Evolutionary conservation across 768 basidiomycete genomes (phyloP).

Genomic region (Russula earlei): DNA sequence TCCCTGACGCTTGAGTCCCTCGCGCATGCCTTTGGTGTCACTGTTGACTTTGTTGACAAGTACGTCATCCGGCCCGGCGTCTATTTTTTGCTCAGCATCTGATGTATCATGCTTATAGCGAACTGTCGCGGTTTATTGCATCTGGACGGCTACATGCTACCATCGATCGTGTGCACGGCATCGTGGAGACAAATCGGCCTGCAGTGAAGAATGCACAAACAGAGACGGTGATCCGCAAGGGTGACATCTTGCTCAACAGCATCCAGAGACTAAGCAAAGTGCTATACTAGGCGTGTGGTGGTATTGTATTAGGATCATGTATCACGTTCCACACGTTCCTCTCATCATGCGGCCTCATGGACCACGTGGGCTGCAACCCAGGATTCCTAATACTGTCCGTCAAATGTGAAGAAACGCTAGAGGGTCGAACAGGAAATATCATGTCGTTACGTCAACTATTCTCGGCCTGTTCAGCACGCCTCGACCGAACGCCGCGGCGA

Average conservation of each 20-base stretch:
- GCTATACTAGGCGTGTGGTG: conserved; percentile 35
- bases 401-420: background rate
- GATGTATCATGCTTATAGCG: conserved; percentile 35
- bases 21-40: conserved; percentile 81
- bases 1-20: conserved; percentile 85
- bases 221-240: conserved; percentile 87
- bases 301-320: conserved; percentile 1
- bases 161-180: conserved; percentile 91
- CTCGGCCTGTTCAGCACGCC: conserved; percentile 41
- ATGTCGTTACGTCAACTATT: conserved; percentile 16
- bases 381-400: too few species aligned
- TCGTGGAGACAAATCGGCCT: conserved; percentile 84
- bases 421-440: background rate
- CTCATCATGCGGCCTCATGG: too few species aligned
- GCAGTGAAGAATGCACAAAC: conserved; percentile 78
- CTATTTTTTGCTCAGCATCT: background rate
- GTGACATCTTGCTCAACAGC: conserved; percentile 79
- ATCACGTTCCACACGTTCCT: background rate
- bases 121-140: conserved; percentile 88
- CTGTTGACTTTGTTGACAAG: conserved; percentile 80
- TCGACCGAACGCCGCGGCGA: conserved; percentile 61
- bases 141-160: conserved; percentile 74
- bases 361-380: too few species aligned
- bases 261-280: conserved; percentile 88
- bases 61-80: conserved; percentile 31